A percentile compares a stretch with the other conserved stretches of the same genome.
Conservation (phyloP, 1,284 basidiomycete species). For the Trametes polyzona region DNA sequence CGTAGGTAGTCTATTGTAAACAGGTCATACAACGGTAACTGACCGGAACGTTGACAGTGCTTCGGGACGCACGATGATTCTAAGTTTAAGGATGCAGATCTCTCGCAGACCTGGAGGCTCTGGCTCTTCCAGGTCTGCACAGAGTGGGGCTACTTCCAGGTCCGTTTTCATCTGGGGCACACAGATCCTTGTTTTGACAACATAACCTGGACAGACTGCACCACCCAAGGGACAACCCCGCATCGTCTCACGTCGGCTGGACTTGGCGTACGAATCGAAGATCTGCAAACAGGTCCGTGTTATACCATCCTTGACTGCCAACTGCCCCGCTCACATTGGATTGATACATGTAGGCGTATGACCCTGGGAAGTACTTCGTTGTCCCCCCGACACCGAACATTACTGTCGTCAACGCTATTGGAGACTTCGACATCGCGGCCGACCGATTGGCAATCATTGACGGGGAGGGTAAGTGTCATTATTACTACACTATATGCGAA, state of each 20-base stretch:
- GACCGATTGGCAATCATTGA: constrained; percentile 88
- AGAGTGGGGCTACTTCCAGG: constrained; percentile 92
- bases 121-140: constrained; percentile 95
- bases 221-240: constrained; percentile 68
- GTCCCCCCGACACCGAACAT: constrained; percentile 80
- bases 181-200: background rate
- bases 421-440: constrained; percentile 75
- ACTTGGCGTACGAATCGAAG: constrained; percentile 78
- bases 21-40: background rate
- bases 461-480: constrained; percentile 61
- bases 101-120: constrained; percentile 78
- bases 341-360: constrained; percentile 62
- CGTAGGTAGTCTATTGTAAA: constrained; percentile 40
- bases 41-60: constrained; percentile 59
- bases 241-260: constrained; percentile 76
- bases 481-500: background rate
- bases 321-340: background rate
- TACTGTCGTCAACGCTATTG: constrained; percentile 77
- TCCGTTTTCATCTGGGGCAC: constrained; percentile 34
- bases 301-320: background rate
- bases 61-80: constrained; percentile 82
- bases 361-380: constrained; percentile 73
- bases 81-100: constrained; percentile 63
- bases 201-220: constrained; percentile 53
- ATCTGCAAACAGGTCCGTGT: constrained; percentile 71